phyloP scores from a whole-genome alignment of 768 basidiomycete species.

The Dictyophora rubrovolvata region DNA sequence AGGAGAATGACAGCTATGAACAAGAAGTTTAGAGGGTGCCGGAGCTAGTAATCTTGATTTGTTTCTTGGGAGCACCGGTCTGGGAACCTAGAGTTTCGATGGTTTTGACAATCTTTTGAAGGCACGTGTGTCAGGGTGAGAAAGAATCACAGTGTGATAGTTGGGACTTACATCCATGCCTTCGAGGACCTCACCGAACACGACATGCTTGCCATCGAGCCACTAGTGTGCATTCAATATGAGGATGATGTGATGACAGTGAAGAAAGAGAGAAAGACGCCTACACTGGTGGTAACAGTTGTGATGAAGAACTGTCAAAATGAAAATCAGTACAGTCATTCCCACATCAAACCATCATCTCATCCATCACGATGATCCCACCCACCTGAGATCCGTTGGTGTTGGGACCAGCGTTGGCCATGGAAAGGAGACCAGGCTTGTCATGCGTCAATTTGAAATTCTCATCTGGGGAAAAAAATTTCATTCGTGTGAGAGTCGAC shows the following conservation, averaged over 20 bases:
- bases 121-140: too few relatives aligned
- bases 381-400: slow-evolving; percentile 72
- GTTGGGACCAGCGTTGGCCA: slow-evolving; percentile 81
- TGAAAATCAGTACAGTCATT: neutral
- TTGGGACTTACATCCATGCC: slow-evolving; percentile 33
- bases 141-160: too few relatives aligned
- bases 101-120: slow-evolving; percentile 27
- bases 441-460: slow-evolving; percentile 58
- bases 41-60: slow-evolving; percentile 43
- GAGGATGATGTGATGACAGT: neutral
- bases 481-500: too few relatives aligned
- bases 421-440: slow-evolving; percentile 60
- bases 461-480: slow-evolving; percentile 40
- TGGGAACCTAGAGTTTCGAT: slow-evolving; percentile 32
- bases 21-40: slow-evolving; percentile 34
- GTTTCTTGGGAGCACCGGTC: slow-evolving; percentile 31
- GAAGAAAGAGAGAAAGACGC: neutral
- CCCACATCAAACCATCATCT: too few relatives aligned
- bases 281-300: slow-evolving; percentile 47
- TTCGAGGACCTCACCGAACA: slow-evolving; percentile 78
- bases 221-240: slow-evolving; percentile 28
- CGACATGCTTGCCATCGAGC: slow-evolving; percentile 79
- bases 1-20: neutral
- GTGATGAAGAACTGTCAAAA: slow-evolving; percentile 81
- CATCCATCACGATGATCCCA: too few relatives aligned